phyloP scores from a whole-genome alignment of 2,329 filamentous ascomycete species.

The Alternaria tenuissima region DNA sequence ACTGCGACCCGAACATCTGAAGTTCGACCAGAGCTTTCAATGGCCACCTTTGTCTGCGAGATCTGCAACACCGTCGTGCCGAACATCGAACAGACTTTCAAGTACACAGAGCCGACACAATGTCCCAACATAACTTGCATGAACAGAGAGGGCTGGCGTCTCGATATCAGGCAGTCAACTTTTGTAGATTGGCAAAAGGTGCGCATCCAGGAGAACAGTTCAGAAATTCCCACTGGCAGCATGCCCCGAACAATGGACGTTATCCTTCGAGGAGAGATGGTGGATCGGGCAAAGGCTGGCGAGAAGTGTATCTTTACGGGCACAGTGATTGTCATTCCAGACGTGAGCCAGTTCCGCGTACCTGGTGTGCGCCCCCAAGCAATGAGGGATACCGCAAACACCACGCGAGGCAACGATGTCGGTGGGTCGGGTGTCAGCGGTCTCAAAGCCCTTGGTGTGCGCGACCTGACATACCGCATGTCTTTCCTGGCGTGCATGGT shows the following conservation, averaged over 20 bases:
- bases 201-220: slow-evolving; percentile 96
- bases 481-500: slow-evolving; percentile 99
- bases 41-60: slow-evolving; percentile 93
- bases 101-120: slow-evolving; percentile 95
- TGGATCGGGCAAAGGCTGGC: slow-evolving; percentile 94
- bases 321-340: slow-evolving; percentile 93
- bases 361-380: slow-evolving; percentile 86
- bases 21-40: slow-evolving; percentile 89
- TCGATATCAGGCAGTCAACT: slow-evolving; percentile 96
- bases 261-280: slow-evolving; percentile 94
- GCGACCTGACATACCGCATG: slow-evolving; percentile 92
- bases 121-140: slow-evolving; percentile 88
- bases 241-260: slow-evolving; percentile 99
- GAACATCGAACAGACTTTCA: slow-evolving; percentile 96
- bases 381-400: slow-evolving; percentile 80
- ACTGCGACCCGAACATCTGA: slow-evolving; percentile 97
- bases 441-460: slow-evolving; percentile 89
- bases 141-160: slow-evolving; percentile 90
- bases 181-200: slow-evolving; percentile 99
- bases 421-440: slow-evolving; percentile 87
- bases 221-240: slow-evolving; percentile 96
- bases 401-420: slow-evolving; percentile 76
- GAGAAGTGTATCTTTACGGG: slow-evolving; percentile 99
- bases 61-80: slow-evolving; percentile 83
- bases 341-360: slow-evolving; percentile 92